Evolutionary conservation across 2,329 filamentous ascomycete genomes (phyloP).

Genomic region (Zymoseptoria brevis): DNA sequence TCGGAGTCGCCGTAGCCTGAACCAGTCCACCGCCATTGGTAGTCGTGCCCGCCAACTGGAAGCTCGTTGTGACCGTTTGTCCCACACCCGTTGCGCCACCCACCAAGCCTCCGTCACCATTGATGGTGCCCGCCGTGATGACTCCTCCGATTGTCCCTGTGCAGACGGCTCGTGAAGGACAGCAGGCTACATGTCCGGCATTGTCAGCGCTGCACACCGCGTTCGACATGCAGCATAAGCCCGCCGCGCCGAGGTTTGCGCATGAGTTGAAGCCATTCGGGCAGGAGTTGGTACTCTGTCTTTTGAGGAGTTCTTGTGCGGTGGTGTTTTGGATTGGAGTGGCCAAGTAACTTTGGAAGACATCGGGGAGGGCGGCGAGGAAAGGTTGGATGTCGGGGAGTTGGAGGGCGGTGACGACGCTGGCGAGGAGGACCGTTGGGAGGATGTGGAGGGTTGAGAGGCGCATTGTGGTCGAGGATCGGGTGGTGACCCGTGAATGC

Average conservation of each 20-base stretch:
- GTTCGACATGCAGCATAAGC: constrained; percentile 48
- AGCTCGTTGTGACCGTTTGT: constrained; percentile 17
- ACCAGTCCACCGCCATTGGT: constrained; percentile 19
- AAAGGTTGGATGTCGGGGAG: constrained; percentile 24
- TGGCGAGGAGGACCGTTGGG: constrained; percentile 10
- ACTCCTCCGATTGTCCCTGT: constrained; percentile 45
- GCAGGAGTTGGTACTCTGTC: constrained; percentile 37
- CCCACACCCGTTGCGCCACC: constrained; percentile 14
- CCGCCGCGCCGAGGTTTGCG: constrained; percentile 43
- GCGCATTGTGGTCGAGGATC: constrained; percentile 9
- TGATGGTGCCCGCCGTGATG: constrained; percentile 28
- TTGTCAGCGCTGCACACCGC: constrained; percentile 50
- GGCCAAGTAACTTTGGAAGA: constrained; percentile 18
- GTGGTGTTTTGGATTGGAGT: constrained; percentile 13
- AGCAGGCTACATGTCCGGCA: constrained; percentile 54
- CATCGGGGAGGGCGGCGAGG: constrained; percentile 23
- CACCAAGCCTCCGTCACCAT: constrained; percentile 20
- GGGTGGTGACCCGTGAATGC: background rate
- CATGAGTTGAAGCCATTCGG: constrained; percentile 47
- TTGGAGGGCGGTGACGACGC: constrained; percentile 17
- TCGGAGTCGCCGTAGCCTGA: constrained; percentile 13
- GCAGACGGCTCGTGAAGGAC: constrained; percentile 49
- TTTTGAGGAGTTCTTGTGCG: constrained; percentile 25
- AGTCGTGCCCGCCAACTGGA: constrained; percentile 16
- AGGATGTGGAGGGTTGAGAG: constrained; percentile 10